Conservation (phyloP, 2,329 filamentous ascomycete genomes). For the Fusarium coicis region DNA sequence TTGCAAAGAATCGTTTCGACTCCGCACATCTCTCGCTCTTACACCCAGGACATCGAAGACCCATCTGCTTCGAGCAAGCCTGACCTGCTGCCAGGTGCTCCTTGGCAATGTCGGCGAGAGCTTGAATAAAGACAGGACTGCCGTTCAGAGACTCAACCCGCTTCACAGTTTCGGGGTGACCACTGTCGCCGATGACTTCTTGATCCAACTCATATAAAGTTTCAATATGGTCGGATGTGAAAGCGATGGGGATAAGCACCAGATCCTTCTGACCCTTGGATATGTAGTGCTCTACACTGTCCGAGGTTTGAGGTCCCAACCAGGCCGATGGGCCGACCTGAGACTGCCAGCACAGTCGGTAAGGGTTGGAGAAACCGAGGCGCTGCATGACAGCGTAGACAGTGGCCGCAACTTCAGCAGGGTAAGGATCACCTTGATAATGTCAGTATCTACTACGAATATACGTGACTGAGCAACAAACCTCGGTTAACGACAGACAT, state of each 20-base stretch:
- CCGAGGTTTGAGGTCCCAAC: conserved; percentile 92
- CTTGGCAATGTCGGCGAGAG: conserved; percentile 87
- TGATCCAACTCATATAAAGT: conserved; percentile 93
- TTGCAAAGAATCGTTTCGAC: conserved; percentile 74
- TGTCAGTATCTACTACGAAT: conserved; percentile 41
- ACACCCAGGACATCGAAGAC: conserved; percentile 90
- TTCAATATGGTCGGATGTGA: conserved; percentile 99
- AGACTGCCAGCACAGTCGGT: conserved; percentile 96
- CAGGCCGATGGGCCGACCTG: conserved; percentile 96
- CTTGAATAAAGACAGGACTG: conserved; percentile 88
- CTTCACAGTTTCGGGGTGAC: conserved; percentile 82
- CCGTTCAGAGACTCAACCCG: conserved; percentile 93
- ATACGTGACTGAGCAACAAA: conserved; percentile 46
- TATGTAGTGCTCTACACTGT: conserved; percentile 88
- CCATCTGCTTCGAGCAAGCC: conserved; percentile 84
- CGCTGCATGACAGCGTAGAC: conserved; percentile 97
- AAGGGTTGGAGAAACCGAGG: conserved; percentile 87
- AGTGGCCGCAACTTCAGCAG: conserved; percentile 93
- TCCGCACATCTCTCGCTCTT: conserved; percentile 88
- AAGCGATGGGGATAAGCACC: conserved; percentile 92
- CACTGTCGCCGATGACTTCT: conserved; percentile 91
- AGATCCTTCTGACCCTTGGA: conserved; percentile 92
- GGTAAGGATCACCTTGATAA: conserved; percentile 85
- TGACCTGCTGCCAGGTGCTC: conserved; percentile 77
- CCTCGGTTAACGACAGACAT: conserved; percentile 97